A percentile compares a stretch with the other conserved stretches of the same genome.
Conservation (phyloP, 106 monocot species). For the Dioscorea alata region DNA sequence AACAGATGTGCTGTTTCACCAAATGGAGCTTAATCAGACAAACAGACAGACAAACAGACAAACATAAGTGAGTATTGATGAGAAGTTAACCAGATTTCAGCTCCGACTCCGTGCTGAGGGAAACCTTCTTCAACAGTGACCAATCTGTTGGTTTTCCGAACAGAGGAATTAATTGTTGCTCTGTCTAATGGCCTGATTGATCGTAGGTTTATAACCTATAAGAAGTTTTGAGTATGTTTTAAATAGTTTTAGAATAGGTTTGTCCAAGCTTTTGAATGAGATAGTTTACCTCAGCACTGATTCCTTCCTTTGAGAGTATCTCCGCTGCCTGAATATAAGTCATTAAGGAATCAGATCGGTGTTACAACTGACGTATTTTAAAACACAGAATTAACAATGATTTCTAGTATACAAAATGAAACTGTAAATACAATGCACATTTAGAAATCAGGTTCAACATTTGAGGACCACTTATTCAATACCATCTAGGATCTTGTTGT, state of each 20-base stretch:
- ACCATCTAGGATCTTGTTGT: no score
- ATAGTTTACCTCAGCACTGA: constrained; percentile 57
- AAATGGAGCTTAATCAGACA: no score
- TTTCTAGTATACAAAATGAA: no score
- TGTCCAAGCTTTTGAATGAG: no score
- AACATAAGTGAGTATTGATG: background rate
- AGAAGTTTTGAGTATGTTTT: no score
- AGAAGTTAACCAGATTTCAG: background rate
- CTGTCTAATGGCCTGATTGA: constrained; percentile 91
- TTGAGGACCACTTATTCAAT: no score
- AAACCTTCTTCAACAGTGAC: constrained; percentile 94
- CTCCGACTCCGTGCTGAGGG: constrained; percentile 55
- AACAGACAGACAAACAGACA: no score
- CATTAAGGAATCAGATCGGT: background rate
- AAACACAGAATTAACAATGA: no score
- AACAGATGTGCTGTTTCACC: constrained; percentile 48
- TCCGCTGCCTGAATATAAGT: constrained; percentile 61
- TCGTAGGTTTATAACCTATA: constrained; percentile 88
- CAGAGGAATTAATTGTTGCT: constrained; percentile 75
- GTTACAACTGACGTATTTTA: background rate
- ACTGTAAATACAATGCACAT: no score
- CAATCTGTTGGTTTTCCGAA: constrained; percentile 85
- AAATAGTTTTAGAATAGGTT: no score
- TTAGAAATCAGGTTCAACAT: no score
- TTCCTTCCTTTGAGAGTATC: constrained; percentile 69